Evolutionary conservation across 108 stramenopile species (phyloP).

Genomic region (Skeletonema tropicum): DNA sequence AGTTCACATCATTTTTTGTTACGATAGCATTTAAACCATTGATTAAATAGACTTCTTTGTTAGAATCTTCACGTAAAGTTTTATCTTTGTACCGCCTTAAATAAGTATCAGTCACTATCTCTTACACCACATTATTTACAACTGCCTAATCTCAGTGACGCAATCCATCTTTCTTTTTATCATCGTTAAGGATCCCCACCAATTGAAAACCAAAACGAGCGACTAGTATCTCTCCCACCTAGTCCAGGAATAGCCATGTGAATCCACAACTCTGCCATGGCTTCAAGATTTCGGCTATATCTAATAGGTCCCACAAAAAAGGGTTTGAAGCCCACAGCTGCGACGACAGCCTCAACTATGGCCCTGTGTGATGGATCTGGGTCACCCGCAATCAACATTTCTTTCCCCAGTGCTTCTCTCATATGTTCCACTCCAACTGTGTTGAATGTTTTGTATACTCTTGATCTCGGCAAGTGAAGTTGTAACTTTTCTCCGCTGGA

Average conservation of each 20-base stretch:
- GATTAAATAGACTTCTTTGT: too few relatives aligned
- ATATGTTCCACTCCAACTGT: constrained; percentile 49
- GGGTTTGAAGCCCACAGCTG: constrained; percentile 49
- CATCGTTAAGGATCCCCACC: constrained; percentile 26
- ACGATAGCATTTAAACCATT: too few relatives aligned
- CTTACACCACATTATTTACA: too few relatives aligned
- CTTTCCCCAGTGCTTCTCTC: constrained; percentile 30
- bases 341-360: constrained; percentile 20
- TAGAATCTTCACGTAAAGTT: too few relatives aligned
- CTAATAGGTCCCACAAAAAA: constrained; percentile 52
- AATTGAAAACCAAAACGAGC: constrained; percentile 34
- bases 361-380: constrained; percentile 16
- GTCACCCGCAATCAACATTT: constrained; percentile 49
- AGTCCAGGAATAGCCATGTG: constrained; percentile 43
- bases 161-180: background rate
- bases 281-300: constrained; percentile 50
- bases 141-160: too few relatives aligned
- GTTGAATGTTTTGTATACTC: constrained; percentile 51
- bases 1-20: background rate
- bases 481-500: constrained; percentile 46
- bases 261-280: constrained; percentile 55
- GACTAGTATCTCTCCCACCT: constrained; percentile 15
- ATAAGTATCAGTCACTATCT: too few relatives aligned
- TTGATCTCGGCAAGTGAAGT: constrained; percentile 21
- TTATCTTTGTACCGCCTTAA: too few relatives aligned